Conservation (phyloP, 2,329 filamentous ascomycete species). For the Cladosporium colombiae region DNA sequence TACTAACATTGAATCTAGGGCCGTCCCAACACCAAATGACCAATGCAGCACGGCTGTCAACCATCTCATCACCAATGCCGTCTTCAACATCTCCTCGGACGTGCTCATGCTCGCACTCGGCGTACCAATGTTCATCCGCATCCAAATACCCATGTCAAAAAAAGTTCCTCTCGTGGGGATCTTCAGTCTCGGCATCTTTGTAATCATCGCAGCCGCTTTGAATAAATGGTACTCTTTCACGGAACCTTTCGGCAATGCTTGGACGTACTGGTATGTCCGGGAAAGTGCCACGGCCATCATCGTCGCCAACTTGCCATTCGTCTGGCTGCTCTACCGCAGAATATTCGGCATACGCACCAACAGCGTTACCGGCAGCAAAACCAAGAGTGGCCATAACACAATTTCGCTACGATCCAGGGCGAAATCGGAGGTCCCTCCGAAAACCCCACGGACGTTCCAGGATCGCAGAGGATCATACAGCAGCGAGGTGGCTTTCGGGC, state of each 20-base stretch:
- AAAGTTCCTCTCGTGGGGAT: conserved; percentile 58
- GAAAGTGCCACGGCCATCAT: conserved; percentile 61
- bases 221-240: conserved; percentile 65
- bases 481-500: conserved; percentile 6
- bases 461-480: neutral
- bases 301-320: conserved; percentile 62
- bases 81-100: conserved; percentile 50
- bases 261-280: conserved; percentile 62
- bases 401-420: conserved; percentile 12
- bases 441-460: neutral
- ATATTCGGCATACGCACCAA: conserved; percentile 20
- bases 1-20: conserved; percentile 17
- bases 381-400: neutral
- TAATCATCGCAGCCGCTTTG: conserved; percentile 59
- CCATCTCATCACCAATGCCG: conserved; percentile 41
- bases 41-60: conserved; percentile 46
- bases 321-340: conserved; percentile 57
- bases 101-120: conserved; percentile 46
- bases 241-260: conserved; percentile 57
- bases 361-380: conserved; percentile 11
- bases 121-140: conserved; percentile 48
- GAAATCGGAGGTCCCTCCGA: neutral
- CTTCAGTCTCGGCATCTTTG: conserved; percentile 58
- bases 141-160: conserved; percentile 46
- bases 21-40: conserved; percentile 31